Conservation (phyloP, 108 stramenopile species). For the Epithemia pelagica region DNA sequence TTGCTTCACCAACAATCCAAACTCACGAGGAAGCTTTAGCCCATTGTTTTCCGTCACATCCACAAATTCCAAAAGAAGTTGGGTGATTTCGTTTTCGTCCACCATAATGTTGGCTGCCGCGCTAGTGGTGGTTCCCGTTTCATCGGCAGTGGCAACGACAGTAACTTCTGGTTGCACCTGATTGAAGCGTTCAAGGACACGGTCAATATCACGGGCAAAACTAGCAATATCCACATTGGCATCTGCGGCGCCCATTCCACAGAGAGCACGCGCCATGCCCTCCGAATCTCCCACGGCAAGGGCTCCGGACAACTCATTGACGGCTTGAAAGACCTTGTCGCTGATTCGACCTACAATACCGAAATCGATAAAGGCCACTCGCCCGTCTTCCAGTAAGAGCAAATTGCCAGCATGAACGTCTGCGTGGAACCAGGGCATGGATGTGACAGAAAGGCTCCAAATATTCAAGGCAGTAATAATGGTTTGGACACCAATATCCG, state of each 20-base stretch:
- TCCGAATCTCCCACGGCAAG: constrained; percentile 74
- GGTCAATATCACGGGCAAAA: constrained; percentile 84
- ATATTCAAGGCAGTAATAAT: constrained; percentile 91
- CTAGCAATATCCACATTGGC: constrained; percentile 72
- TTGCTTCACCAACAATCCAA: constrained; percentile 95
- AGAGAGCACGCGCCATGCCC: constrained; percentile 81
- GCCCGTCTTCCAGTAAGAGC: constrained; percentile 67
- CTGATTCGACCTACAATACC: constrained; percentile 93
- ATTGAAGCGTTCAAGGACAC: constrained; percentile 62
- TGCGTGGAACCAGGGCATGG: constrained; percentile 95
- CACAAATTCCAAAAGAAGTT: constrained; percentile 82
- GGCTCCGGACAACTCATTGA: constrained; percentile 72
- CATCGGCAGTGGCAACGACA: constrained; percentile 45
- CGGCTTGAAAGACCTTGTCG: constrained; percentile 78
- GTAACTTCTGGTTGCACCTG: constrained; percentile 72
- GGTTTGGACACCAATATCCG: constrained; percentile 52
- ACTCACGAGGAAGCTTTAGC: constrained; percentile 91
- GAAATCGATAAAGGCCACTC: constrained; percentile 96
- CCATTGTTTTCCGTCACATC: constrained; percentile 90
- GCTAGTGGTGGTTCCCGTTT: constrained; percentile 13
- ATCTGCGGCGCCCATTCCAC: constrained; percentile 89
- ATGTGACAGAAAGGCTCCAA: constrained; percentile 84
- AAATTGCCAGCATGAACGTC: constrained; percentile 90
- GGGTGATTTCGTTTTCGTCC: constrained; percentile 85
- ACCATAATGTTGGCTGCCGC: constrained; percentile 27